Percentiles rank a stretch among this genome's conserved stretches.
Evolutionary conservation across 441 rosid genomes (phyloP).

Genomic region (Manihot esculenta): DNA sequence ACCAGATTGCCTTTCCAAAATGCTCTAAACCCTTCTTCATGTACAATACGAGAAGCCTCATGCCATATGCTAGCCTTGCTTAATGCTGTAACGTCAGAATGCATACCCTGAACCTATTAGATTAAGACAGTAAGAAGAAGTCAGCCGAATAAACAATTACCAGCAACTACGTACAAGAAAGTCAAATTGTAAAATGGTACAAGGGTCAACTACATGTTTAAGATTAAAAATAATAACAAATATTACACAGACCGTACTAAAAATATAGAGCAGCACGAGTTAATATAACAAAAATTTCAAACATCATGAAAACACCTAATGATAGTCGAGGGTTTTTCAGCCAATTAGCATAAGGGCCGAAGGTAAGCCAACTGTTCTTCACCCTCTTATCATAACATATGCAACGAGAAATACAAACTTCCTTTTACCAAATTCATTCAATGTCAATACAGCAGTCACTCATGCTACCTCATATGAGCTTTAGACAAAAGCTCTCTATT

Average conservation of each 20-base stretch:
- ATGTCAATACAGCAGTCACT: too few relatives aligned
- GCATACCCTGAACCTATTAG: conserved; percentile 93
- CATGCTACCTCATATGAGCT: too few relatives aligned
- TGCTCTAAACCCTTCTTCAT: conserved; percentile 88
- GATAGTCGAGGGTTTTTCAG: background rate
- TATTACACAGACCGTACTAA: background rate
- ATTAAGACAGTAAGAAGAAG: conserved; percentile 8
- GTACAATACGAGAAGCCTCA: conserved; percentile 68
- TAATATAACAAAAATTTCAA: background rate
- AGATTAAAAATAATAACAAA: too few relatives aligned
- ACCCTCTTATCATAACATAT: background rate
- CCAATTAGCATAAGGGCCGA: background rate
- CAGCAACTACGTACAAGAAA: background rate
- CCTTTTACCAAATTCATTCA: too few relatives aligned
- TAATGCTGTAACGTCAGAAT: conserved; percentile 56
- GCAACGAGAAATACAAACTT: background rate
- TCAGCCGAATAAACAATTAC: background rate
- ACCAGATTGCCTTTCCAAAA: conserved; percentile 97
- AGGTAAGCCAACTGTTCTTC: too few relatives aligned
- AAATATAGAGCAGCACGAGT: background rate
- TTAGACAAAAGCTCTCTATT: too few relatives aligned
- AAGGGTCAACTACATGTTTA: too few relatives aligned
- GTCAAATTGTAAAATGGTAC: background rate
- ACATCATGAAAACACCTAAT: background rate
- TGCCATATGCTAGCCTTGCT: conserved; percentile 61